Conservation (phyloP, 306 rosid species). For the Quercus glauca region DNA sequence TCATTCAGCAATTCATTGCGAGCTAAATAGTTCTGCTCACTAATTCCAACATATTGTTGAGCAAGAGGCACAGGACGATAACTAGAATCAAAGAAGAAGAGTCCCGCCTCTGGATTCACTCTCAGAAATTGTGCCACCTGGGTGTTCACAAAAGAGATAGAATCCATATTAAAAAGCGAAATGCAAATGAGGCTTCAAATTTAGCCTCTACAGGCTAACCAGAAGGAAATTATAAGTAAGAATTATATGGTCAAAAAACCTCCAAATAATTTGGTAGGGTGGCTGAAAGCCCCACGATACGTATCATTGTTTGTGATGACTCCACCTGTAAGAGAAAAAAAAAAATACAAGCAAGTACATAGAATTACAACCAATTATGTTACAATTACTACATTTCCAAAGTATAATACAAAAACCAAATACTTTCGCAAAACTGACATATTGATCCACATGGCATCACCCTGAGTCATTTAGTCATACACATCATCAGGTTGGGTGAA, state of each 20-base stretch:
- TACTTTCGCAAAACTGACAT: neutral
- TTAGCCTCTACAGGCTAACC: conserved; percentile 17
- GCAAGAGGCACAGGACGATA: conserved; percentile 99
- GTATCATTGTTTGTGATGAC: conserved; percentile 92
- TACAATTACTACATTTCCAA: neutral
- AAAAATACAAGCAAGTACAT: neutral
- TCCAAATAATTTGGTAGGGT: conserved; percentile 94
- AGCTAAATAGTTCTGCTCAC: conserved; percentile 81
- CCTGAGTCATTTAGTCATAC: neutral
- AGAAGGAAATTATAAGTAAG: conserved; percentile 21
- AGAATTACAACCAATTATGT: neutral
- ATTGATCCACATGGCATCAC: neutral
- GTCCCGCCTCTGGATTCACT: conserved; percentile 90
- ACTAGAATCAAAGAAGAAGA: conserved; percentile 92
- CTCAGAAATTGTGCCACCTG: conserved; percentile 97
- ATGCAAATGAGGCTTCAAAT: conserved; percentile 21
- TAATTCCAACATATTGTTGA: conserved; percentile 92
- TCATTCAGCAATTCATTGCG: conserved; percentile 81
- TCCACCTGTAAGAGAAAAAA: conserved; percentile 62
- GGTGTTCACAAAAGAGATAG: conserved; percentile 18
- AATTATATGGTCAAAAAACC: conserved; percentile 46
- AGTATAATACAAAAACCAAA: neutral
- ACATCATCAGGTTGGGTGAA: neutral
- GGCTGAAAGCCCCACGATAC: conserved; percentile 98
- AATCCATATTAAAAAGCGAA: conserved; percentile 8